These are phyloP conservation scores for Ulmus americana DNA, from an alignment of 331 rosid genomes.

Conservation along the genomic window DNA sequence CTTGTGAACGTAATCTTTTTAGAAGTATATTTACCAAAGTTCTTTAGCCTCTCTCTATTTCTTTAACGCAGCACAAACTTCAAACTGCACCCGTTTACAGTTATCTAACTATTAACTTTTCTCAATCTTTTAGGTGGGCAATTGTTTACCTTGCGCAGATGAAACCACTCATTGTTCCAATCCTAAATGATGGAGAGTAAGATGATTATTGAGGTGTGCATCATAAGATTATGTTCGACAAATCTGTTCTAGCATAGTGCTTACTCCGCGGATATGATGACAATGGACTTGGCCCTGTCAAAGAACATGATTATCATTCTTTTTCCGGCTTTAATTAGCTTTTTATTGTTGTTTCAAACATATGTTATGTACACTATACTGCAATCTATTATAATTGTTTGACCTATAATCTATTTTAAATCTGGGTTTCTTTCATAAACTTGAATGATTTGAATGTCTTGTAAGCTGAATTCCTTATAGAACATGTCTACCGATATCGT, in stretches of 20 bases:
- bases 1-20: no score
- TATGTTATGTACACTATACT: no score
- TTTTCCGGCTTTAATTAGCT: background rate
- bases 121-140: constrained; percentile 61
- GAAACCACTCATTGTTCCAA: constrained; percentile 81
- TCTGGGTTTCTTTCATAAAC: no score
- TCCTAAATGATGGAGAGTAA: constrained; percentile 61
- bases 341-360: background rate
- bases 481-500: background rate
- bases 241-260: constrained; percentile 10
- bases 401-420: no score
- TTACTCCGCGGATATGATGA: constrained; percentile 8
- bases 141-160: constrained; percentile 78
- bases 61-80: no score
- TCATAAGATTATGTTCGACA: constrained; percentile 4
- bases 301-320: background rate
- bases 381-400: no score
- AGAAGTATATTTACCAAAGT: no score
- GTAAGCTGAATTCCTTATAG: no score
- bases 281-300: constrained; percentile 1
- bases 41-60: no score
- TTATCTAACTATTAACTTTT: background rate
- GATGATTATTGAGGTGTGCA: background rate
- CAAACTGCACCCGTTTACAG: no score
- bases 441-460: no score